These are phyloP conservation scores for Capsicum baccatum DNA, from an alignment of 257 asterid species.

Conservation along the genomic window DNA sequence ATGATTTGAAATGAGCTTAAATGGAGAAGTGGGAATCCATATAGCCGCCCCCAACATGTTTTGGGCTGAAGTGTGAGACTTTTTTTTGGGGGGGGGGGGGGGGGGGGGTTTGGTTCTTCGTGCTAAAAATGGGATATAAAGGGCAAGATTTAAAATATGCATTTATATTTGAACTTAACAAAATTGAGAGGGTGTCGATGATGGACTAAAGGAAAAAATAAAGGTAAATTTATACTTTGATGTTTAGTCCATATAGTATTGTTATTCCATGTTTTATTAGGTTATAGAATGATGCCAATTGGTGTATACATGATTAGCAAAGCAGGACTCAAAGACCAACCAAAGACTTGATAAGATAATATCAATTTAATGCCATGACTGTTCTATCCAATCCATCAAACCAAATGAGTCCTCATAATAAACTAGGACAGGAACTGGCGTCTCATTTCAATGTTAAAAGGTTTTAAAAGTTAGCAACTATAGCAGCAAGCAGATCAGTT, in stretches of 20 bases:
- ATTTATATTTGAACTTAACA: not conserved
- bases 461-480: not conserved
- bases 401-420: not conserved
- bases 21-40: not conserved
- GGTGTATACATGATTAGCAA: not conserved
- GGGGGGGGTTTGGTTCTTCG: not conserved
- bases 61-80: not conserved
- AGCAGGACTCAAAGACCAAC: not conserved
- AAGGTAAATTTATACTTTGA: not conserved
- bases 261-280: not conserved
- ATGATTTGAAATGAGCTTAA: not conserved
- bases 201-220: not conserved
- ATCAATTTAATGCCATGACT: not conserved
- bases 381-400: not conserved
- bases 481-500: slow-evolving; percentile 16
- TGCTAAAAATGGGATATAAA: not conserved
- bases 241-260: too few relatives aligned
- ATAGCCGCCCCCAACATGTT: not conserved
- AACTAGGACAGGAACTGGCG: not conserved
- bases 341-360: not conserved
- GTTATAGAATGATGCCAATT: not conserved
- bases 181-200: not conserved
- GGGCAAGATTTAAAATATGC: not conserved
- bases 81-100: too few relatives aligned
- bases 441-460: not conserved